These are phyloP conservation scores for Lipomyces yarrowii DNA, from an alignment of 1,139 yeast species.

Conservation along the genomic window DNA sequence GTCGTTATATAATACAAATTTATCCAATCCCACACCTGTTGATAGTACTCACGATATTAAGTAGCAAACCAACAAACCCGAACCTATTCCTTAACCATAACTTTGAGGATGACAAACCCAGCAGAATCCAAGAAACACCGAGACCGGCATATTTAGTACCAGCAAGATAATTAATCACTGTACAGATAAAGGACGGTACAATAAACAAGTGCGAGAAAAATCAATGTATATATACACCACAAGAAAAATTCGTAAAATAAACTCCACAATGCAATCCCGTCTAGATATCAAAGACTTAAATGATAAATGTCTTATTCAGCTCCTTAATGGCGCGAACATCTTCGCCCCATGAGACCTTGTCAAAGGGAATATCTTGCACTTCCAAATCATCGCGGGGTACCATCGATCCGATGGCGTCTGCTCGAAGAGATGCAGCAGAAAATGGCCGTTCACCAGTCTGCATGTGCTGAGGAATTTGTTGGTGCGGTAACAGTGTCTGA, in stretches of 20 bases:
- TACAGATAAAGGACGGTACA: background rate
- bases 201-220: background rate
- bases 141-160: background rate
- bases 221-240: background rate
- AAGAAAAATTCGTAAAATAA: background rate
- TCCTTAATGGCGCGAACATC: slow-evolving; percentile 41
- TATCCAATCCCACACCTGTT: background rate
- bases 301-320: slow-evolving; percentile 34
- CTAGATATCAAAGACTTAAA: slow-evolving; percentile 9
- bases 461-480: slow-evolving; percentile 26
- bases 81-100: background rate
- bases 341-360: slow-evolving; percentile 39
- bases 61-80: background rate
- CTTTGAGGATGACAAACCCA: background rate
- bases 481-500: slow-evolving; percentile 3
- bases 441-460: slow-evolving; percentile 38
- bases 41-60: background rate
- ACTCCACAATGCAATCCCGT: background rate
- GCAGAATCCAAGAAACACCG: background rate
- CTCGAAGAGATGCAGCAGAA: background rate
- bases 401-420: background rate
- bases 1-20: background rate
- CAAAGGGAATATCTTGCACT: slow-evolving; percentile 37
- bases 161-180: background rate
- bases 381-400: slow-evolving; percentile 14